A percentile compares a stretch with the other conserved stretches of the same genome.
Conservation (phyloP, 202 grass and related monocot genomes). For the Elaeis oleifera region DNA sequence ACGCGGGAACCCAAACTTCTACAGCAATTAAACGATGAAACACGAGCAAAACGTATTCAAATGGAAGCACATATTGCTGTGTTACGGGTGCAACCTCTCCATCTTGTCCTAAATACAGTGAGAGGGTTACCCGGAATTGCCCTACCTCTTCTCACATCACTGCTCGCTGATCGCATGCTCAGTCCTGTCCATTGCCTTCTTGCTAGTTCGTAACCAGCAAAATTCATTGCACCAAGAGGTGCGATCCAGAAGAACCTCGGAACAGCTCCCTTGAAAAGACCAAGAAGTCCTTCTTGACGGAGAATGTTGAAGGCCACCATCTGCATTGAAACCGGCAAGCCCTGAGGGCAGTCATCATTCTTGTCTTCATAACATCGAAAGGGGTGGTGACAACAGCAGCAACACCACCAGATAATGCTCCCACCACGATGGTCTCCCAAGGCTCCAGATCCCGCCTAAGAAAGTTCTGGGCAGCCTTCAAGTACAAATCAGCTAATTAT, state of each 20-base stretch:
- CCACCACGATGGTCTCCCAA: slow-evolving; percentile 80
- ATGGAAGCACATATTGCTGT: too few species aligned
- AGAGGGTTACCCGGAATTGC: too few species aligned
- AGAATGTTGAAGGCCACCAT: slow-evolving; percentile 80
- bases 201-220: slow-evolving; percentile 83
- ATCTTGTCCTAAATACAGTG: too few species aligned
- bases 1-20: too few species aligned
- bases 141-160: slow-evolving; percentile 16
- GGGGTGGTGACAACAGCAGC: slow-evolving; percentile 90
- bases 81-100: too few species aligned
- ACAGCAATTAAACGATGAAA: too few species aligned
- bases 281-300: slow-evolving; percentile 58
- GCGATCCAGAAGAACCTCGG: slow-evolving; percentile 96
- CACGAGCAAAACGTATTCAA: too few species aligned
- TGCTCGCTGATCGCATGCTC: slow-evolving; percentile 19
- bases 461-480: slow-evolving; percentile 56
- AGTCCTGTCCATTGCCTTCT: slow-evolving; percentile 67
- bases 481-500: not conserved
- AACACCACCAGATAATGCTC: slow-evolving; percentile 84
- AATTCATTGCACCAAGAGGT: slow-evolving; percentile 94
- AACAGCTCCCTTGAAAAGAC: slow-evolving; percentile 85
- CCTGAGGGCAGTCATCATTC: slow-evolving; percentile 91
- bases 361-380: slow-evolving; percentile 96
- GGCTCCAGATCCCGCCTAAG: slow-evolving; percentile 66
- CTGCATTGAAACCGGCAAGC: slow-evolving; percentile 76